Evolutionary conservation across 108 stramenopile species (phyloP).

Genomic region (Aurantiochytrium sp.): DNA sequence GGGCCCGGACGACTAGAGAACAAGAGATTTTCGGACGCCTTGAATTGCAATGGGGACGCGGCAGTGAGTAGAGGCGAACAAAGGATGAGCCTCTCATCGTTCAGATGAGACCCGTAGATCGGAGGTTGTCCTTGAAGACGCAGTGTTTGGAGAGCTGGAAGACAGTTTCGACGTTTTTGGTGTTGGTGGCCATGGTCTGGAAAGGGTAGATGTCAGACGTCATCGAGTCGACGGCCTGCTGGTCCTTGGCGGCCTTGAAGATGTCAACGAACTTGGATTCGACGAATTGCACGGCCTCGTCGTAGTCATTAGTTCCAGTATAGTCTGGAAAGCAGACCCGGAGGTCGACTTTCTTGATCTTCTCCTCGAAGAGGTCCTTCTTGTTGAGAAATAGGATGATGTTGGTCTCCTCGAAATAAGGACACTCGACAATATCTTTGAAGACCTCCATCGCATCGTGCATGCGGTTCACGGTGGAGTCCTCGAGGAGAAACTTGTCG

Average conservation of each 20-base stretch:
- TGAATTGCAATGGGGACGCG: no score
- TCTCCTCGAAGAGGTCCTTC: conserved; percentile 93
- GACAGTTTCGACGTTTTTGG: conserved; percentile 54
- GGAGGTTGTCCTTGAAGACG: neutral
- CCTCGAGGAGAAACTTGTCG: conserved; percentile 65
- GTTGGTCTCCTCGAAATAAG: conserved; percentile 82
- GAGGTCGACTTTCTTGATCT: conserved; percentile 61
- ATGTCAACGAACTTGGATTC: neutral
- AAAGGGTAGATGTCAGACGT: conserved; percentile 49
- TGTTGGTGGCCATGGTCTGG: conserved; percentile 64
- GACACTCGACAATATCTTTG: conserved; percentile 80
- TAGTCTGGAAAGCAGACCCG: neutral
- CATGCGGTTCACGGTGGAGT: conserved; percentile 43
- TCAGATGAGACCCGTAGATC: neutral
- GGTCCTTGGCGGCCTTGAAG: neutral
- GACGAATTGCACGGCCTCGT: conserved; percentile 18
- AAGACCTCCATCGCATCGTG: conserved; percentile 56
- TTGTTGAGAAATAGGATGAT: conserved; percentile 94
- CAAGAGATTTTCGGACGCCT: no score
- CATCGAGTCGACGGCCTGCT: conserved; percentile 1
- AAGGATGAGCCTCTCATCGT: neutral
- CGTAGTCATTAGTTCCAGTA: neutral
- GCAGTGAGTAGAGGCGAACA: no score
- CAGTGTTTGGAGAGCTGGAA: conserved; percentile 36
- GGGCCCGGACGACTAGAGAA: no score